Base-by-base conservation (phyloP, 2,329 filamentous ascomycete species). In the Ophiocordyceps sinensis region DNA sequence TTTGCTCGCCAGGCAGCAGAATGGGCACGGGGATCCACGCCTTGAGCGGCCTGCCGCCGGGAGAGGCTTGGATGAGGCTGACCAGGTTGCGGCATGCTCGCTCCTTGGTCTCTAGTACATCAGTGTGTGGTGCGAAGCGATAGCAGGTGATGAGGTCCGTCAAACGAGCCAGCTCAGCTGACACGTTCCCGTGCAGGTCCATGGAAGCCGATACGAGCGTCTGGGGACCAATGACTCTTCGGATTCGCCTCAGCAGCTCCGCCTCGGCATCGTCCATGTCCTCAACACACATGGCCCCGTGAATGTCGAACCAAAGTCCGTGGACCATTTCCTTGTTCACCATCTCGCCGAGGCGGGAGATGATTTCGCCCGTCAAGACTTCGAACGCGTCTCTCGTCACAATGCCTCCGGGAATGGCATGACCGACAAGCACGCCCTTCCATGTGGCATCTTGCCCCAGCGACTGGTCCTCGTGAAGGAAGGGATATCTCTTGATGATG, bases 181-280 rank as follows among this genome's bases (percentile, higher is more conserved):
- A 71, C 8, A 74, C 69, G 45, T 74, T 73, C 3, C 70, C 70
- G 48, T 74, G 70, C 15, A 74, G 55, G 47, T 74, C 70, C 70
- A 73, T 73, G 0, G 68, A 71, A 0, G 70, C 66, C 2, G 69
- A 72, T 6, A 73, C 65, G 12, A 73, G 43, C 8, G 67, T 65
- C 17, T 62, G 49, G 0, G 61, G 52, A 0, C 70, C 70, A 17
- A 71, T 60, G 3, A 71, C 62, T 0, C 38, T 43, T 3, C 70
- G 59, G 12, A 71, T 61, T 0, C 67, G 64, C 12, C 52, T 51
- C 17, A 73, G 54, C 26, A 73, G 61, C 41, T 70, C 64, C 2
- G 58, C 61, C 43, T 74, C 70, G 1, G 52, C 54, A 47, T 74
- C 70, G 31, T 67, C 62, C 5, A 72, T 41, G 0, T 55, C 67